Evolutionary conservation across 2,329 filamentous ascomycete species (phyloP), one percentile per base, ranked within the genome.

Genomic region (Ceratocystis smalleyi): DNA sequence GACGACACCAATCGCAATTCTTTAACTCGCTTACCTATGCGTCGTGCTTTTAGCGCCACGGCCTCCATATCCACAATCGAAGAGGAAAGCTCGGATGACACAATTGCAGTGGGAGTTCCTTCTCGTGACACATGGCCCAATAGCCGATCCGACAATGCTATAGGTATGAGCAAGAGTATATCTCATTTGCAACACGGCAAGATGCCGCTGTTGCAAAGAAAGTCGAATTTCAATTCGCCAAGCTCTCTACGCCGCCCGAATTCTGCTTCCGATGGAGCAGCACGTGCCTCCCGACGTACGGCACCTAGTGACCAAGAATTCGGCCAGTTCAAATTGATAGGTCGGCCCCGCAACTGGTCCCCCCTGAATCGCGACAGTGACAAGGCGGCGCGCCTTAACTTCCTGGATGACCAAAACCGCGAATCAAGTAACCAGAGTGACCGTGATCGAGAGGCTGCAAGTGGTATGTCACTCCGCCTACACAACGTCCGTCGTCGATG

Each of bases 31-130:
- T 49, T 40, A 15, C 40, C 51, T 12, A 27, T 40, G 22, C 65
- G 61, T 47, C 55, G 61, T 4, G 55, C 61, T 17, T 64, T 55
- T 19, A 66, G 61, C 32, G 62, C 30, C 6, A 66, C 55, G 5
- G 40, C 57, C 22, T 64, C 61, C 17, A 66, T 66, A 30, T 66
- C 61, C 10, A 66, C 65, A 17, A 66, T 66, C 43, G 65, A 66
- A 45, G 61, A 66, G 45, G 65, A 66, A 59, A 47, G 63, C 62
- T 66, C 65, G 8, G 65, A 66, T 59, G 65, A 66, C 64, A 66
- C 65, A 17, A 64, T 66, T 57, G 65, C 62, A 15, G 65, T 63
- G 10, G 12, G 22, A 22, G 24, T 40, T 27, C 47, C 65, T 30
- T 61, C 45, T 27, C 64, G 63, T 35, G 65, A 66, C 40, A 66